Evolutionary conservation across 768 basidiomycete genomes (phyloP).

Genomic region (Kondoa subrosea): DNA sequence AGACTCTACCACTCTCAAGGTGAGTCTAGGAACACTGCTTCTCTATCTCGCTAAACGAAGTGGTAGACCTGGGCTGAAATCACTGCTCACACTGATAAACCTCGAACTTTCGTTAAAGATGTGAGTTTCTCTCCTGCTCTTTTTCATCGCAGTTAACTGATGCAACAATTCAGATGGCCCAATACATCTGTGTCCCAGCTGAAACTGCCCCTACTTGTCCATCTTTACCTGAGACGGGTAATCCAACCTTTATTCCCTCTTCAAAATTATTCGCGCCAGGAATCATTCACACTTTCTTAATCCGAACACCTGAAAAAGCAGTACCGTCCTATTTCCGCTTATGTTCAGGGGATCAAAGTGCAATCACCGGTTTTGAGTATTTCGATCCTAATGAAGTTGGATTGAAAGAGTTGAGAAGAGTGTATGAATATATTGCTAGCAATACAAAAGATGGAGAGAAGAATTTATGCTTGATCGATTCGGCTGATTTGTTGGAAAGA

Average conservation of each 20-base stretch:
- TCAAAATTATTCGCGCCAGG: constrained; percentile 20
- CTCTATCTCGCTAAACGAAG: too few species aligned
- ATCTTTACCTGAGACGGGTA: constrained; percentile 13
- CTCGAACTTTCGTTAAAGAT: constrained; percentile 25
- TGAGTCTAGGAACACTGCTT: constrained; percentile 7
- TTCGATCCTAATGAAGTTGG: constrained; percentile 27
- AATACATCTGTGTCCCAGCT: constrained; percentile 19
- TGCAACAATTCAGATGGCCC: constrained; percentile 23
- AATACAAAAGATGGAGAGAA: constrained; percentile 8
- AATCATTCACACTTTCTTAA: constrained; percentile 28
- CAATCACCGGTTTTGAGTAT: constrained; percentile 27
- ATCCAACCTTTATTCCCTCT: constrained; percentile 27
- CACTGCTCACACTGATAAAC: constrained; percentile 6
- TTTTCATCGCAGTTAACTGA: neutral
- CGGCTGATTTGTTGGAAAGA: constrained; percentile 20
- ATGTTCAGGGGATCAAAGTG: constrained; percentile 24
- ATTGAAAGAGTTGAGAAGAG: constrained; percentile 19
- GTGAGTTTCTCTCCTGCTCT: neutral
- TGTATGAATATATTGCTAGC: too few species aligned
- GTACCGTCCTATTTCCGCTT: constrained; percentile 22
- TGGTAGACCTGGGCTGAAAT: constrained; percentile 24
- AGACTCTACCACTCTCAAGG: constrained; percentile 22
- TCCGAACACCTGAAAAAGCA: constrained; percentile 27
- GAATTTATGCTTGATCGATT: constrained; percentile 25
- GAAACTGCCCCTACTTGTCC: constrained; percentile 1